These are phyloP conservation scores for Leptographium radiaticola DNA, from an alignment of 2,329 filamentous ascomycete species.

Conservation along the genomic window DNA sequence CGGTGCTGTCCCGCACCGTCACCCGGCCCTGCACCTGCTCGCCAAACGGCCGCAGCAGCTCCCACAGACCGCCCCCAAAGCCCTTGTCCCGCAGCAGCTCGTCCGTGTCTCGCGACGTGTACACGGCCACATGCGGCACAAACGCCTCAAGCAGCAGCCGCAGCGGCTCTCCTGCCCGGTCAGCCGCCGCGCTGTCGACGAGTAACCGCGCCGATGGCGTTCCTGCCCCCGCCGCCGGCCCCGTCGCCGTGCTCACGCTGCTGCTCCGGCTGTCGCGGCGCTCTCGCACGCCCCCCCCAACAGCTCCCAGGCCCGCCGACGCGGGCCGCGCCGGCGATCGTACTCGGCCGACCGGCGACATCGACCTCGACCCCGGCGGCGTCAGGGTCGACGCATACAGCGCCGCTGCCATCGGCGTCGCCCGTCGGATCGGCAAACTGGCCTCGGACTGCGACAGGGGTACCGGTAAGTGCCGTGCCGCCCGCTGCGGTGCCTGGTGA, in stretches of 20 bases:
- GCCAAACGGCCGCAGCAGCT: slow-evolving; percentile 80
- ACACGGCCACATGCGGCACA: slow-evolving; percentile 76
- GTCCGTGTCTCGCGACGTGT: slow-evolving; percentile 78
- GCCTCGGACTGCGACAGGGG: slow-evolving; percentile 39
- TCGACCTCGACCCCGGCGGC: slow-evolving; percentile 54
- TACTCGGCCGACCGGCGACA: slow-evolving; percentile 47
- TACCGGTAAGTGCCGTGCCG: slow-evolving; percentile 11
- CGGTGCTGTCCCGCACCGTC: slow-evolving; percentile 79
- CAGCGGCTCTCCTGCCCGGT: slow-evolving; percentile 9
- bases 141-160: slow-evolving; percentile 69
- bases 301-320: background rate
- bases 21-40: slow-evolving; percentile 81
- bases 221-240: slow-evolving; percentile 20
- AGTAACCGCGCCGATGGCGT: slow-evolving; percentile 26
- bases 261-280: background rate
- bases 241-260: background rate
- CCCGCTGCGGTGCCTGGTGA: too few relatives aligned
- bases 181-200: slow-evolving; percentile 7
- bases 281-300: too few relatives aligned
- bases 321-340: slow-evolving; percentile 37
- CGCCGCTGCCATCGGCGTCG: slow-evolving; percentile 46
- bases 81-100: slow-evolving; percentile 72
- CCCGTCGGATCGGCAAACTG: slow-evolving; percentile 34
- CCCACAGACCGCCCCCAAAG: slow-evolving; percentile 67
- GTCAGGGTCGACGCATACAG: slow-evolving; percentile 53